A percentile compares a stretch with the other conserved stretches of the same genome.
phyloP scores from a whole-genome alignment of 1,284 basidiomycete genomes.

The Takashimella tepidaria region DNA sequence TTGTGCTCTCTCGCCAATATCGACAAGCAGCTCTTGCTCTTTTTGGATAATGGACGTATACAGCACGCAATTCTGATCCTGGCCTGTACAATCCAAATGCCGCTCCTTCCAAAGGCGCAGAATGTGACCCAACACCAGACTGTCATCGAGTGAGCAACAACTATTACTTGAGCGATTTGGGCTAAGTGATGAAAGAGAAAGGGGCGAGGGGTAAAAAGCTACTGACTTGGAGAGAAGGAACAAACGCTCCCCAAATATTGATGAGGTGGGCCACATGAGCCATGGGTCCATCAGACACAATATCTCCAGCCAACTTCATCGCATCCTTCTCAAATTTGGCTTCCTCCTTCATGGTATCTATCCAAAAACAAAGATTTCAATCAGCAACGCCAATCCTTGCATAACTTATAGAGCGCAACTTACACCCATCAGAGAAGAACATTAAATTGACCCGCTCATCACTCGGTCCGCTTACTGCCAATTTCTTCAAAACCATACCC shows the following conservation, averaged over 20 bases:
- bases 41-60: slow-evolving; percentile 66
- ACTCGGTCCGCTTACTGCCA: slow-evolving; percentile 60
- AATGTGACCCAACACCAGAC: slow-evolving; percentile 70
- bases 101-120: slow-evolving; percentile 63
- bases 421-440: slow-evolving; percentile 79
- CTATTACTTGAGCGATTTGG: neutral
- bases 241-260: slow-evolving; percentile 77
- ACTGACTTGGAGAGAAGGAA: slow-evolving; percentile 58
- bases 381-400: neutral
- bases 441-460: slow-evolving; percentile 67
- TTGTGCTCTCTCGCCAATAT: slow-evolving; percentile 30
- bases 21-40: slow-evolving; percentile 65
- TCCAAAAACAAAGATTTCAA: neutral
- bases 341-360: slow-evolving; percentile 60
- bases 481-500: slow-evolving; percentile 54
- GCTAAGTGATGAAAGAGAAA: neutral
- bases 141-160: slow-evolving; percentile 31
- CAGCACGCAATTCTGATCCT: slow-evolving; percentile 69
- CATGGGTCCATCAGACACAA: slow-evolving; percentile 65
- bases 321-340: slow-evolving; percentile 67
- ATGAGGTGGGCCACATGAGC: slow-evolving; percentile 67
- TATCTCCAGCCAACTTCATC: slow-evolving; percentile 59
- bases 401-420: slow-evolving; percentile 38
- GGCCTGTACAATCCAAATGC: slow-evolving; percentile 72
- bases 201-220: neutral